Evolutionary conservation across 352 stramenopile species (phyloP), one percentile per base, ranked within the genome.

Genomic region (Phytophthora megakarya): DNA sequence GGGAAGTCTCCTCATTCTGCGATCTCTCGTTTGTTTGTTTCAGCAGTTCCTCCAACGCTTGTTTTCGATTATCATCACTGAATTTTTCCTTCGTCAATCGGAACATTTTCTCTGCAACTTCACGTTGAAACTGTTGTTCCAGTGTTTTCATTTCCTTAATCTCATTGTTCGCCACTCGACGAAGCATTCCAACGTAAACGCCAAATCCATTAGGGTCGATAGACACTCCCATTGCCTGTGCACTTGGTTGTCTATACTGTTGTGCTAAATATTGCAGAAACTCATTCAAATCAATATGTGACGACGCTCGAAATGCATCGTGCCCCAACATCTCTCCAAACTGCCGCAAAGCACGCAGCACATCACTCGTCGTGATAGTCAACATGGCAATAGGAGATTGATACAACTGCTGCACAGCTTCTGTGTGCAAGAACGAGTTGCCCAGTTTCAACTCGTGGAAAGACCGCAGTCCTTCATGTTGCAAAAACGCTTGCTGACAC

Each of bases 31-130:
- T 84, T 8, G 39, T 78, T 35, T 73, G 74, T 52, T 78, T 33
- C 12, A 92, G 64, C 30, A 91, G 35, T 5, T 92, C 79, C 7
- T 88, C 71, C 3, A 96, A 70, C 23, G 87, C 87, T 19, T 81
- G 72, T 60, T 92, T 74, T 15, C 85, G 79, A 67, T 94, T 96
- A 11, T 90, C 85, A 25, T 81, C 70, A 49, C 82, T 93, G 60
- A 94, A 96, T 39, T 93, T 93, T 26, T 92, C 78, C 60, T 95
- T 92, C 5, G 86, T 90, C 4, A 95, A 61, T 46, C 91, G 78
- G 65, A 95, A 95, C 15, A 93, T 82, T 28, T 83, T 84, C 51
- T 90, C 80, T 0, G 84, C 83, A 33, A 95, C 85, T 42, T 80
- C 84, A 11, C 82, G 79, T 56, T 92, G 80, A 67, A 95, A 93